These are phyloP conservation scores for Truncatella angustata DNA, from an alignment of 2,329 filamentous ascomycete species.

Conservation along the genomic window DNA sequence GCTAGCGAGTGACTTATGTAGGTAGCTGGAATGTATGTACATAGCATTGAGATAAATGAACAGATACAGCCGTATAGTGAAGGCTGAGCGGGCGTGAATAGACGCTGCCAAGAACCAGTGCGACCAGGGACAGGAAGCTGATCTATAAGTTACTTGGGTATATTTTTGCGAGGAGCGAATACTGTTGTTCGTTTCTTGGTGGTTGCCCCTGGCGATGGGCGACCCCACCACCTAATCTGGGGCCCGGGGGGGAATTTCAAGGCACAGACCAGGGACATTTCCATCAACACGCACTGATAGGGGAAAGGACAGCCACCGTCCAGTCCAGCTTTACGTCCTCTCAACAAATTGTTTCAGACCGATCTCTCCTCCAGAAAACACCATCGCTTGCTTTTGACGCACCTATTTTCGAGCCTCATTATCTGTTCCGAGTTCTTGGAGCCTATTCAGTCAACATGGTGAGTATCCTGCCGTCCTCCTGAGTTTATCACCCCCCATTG, in stretches of 20 bases:
- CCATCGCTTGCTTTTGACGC: constrained; percentile 20
- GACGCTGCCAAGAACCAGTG: too few relatives aligned
- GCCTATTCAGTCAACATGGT: constrained; percentile 22
- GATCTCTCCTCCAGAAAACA: constrained; percentile 24
- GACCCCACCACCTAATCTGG: background rate
- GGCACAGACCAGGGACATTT: constrained; percentile 18
- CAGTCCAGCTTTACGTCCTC: constrained; percentile 12
- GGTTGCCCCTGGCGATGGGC: constrained; percentile 28
- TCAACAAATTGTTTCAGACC: constrained; percentile 15
- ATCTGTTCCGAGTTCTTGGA: background rate
- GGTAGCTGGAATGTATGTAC: too few relatives aligned
- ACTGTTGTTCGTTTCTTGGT: background rate
- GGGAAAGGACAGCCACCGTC: too few relatives aligned
- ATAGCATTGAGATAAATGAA: too few relatives aligned
- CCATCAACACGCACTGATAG: background rate
- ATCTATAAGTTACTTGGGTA: too few relatives aligned
- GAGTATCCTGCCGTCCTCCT: constrained; percentile 14
- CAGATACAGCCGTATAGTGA: too few relatives aligned
- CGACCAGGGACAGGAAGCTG: too few relatives aligned
- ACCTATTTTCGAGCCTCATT: constrained; percentile 8
- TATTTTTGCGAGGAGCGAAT: background rate
- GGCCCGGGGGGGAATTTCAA: constrained; percentile 18
- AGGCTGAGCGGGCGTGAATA: too few relatives aligned
- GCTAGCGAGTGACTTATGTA: too few relatives aligned
- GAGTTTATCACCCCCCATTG: background rate